Base-by-base conservation (phyloP, 2,329 filamentous ascomycete species). In the Fusarium chaquense region DNA sequence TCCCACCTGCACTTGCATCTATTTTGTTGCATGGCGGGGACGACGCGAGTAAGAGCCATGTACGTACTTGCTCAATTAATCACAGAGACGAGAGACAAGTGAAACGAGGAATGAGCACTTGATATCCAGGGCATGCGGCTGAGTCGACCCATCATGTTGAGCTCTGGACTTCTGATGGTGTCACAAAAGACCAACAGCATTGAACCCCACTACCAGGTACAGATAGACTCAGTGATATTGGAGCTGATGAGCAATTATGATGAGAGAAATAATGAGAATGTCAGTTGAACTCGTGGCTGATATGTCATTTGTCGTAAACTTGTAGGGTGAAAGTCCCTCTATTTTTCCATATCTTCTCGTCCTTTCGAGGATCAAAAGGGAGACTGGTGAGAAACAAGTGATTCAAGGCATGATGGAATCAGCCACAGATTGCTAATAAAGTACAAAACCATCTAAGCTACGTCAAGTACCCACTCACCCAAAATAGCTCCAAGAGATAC, bases 101-200 rank as follows among this genome's bases (percentile, higher is more conserved):
- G 45, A 62, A 63, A 58, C 40, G 46, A 70, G 62, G 62, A 60
- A 64, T 59, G 67, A 51, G 54, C 24, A 45, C 45, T 55, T 26
- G 26, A 38, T 58, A 60, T 40, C 16, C 35, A 65, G 59, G 41
- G 59, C 55, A 59, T 68, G 65, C 70, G 66, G 70, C 70, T 72
- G 72, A 67, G 68, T 72, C 69, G 72, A 61, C 58, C 68, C 68
- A 72, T 67, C 43, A 62, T 45, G 57, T 62, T 33, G 53, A 33
- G 11, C 54, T 47, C 35, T 51, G 69, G 71, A 7, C 53, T 46
- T 20, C 33, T 43, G 69, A 69, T 74, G 72, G 70, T 74, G 71
- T 74, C 67, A 72, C 71, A 33, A 49, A 61, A 44, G 58, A 57
- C 62, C 52, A 65, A 62, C 58, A 74, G 68, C 63, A 72, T 61